Base-by-base conservation (phyloP, 2,329 filamentous ascomycete genomes). In the Penicillium sumatraense region DNA sequence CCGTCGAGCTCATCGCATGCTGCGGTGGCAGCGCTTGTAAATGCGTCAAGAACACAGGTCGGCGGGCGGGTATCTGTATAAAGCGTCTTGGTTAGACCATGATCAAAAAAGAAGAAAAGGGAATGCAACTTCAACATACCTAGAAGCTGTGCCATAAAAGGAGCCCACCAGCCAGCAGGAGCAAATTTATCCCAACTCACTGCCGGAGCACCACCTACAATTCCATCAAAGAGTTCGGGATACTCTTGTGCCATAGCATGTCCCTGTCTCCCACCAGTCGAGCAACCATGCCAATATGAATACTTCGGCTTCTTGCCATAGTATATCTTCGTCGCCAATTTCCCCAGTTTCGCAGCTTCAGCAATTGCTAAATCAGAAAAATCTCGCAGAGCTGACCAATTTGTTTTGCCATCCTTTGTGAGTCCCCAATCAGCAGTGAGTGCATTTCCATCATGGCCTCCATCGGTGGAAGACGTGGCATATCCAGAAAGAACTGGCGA, bases 1-100 rank as follows among this genome's bases (percentile, higher is more conserved):
- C 68, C 67, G 36, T 71, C 68, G 2, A 68, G 54, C 0, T 47
- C 26, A 53, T 71, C 68, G 16, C 68, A 71, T 9, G 45, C 27
- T 10, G 35, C 42, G 8, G 63, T 29, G 6, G 58, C 51, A 1
- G 59, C 61, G 7, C 42, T 14, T 2, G 53, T 51, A 18, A 60
- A 62, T 0, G 35, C 41, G 1, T 58, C 51, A 7, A 64, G 54
- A 2, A 63, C 50, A 27, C 62, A 64, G 3, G 41, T 26, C 1
- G 58, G 57, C 1, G 57, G 53, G 20, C 33, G 35, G 3, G 44
- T 48, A 38, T 49, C 53, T 56, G 20, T 21, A 20, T 8, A 8
- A 4, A 23, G 23, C 21, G 13, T 6, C 9, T 44, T 26, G 13
- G 6, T 27, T 27, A 44, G 13, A n/a, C n/a, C 1, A 31, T 13